These are phyloP conservation scores for Rhodamnia argentea DNA, from an alignment of 345 rosid species.

Conservation along the genomic window DNA sequence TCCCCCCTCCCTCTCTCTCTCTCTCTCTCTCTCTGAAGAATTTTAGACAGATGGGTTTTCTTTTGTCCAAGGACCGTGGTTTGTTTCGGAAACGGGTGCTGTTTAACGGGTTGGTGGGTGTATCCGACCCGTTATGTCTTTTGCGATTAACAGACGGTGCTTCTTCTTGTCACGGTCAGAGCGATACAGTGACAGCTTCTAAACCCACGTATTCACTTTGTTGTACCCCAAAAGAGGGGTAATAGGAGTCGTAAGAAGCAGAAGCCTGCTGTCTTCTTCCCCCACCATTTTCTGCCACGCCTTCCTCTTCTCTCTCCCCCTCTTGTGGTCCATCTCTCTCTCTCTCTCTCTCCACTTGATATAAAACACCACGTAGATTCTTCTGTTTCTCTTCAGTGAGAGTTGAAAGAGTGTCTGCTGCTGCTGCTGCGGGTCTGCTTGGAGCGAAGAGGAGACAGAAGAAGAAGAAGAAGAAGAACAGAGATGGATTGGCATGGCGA, in stretches of 20 bases:
- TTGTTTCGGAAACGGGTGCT: background rate
- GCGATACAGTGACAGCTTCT: background rate
- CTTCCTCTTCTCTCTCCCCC: background rate
- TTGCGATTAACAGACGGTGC: background rate
- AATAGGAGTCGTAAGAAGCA: constrained; percentile 9
- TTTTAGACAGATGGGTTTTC: background rate
- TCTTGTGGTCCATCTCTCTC: background rate
- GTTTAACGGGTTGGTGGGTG: background rate
- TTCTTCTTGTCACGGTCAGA: background rate
- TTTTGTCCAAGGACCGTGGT: background rate
- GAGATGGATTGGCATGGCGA: constrained; percentile 51
- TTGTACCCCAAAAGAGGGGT: constrained; percentile 32
- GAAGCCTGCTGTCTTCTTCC: constrained; percentile 3
- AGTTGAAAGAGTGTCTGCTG: background rate
- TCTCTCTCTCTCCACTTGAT: background rate
- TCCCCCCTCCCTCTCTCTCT: background rate
- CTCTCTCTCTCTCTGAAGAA: background rate
- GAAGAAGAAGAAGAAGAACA: background rate
- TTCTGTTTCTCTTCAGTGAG: background rate
- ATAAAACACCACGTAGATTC: background rate
- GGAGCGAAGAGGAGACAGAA: background rate
- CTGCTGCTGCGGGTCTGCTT: background rate
- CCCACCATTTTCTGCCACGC: background rate
- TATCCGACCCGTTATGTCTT: background rate
- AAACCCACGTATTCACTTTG: background rate